Percentiles rank a stretch among this genome's conserved stretches.
These are phyloP conservation scores for Zygnema cylindricum DNA, from an alignment of 139 green algal species.

Conservation along the genomic window DNA sequence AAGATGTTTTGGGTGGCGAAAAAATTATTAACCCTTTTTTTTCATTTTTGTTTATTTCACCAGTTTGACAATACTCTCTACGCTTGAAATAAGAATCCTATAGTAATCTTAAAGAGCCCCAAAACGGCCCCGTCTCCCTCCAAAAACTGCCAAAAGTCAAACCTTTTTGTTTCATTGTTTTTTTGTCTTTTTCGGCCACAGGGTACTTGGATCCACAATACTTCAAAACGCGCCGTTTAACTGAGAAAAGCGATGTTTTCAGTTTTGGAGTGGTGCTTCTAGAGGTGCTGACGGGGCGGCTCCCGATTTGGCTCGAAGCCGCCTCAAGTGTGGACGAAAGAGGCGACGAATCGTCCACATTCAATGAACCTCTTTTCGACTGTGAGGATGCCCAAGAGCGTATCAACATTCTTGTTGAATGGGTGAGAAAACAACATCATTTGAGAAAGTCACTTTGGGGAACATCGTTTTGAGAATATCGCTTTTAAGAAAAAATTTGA, in stretches of 20 bases:
- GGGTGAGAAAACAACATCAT: conserved; percentile 19
- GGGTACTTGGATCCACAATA: conserved; percentile 32
- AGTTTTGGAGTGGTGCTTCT: conserved; percentile 31
- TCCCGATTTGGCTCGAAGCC: conserved; percentile 12
- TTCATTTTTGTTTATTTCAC: too few relatives aligned
- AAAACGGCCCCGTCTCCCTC: too few relatives aligned
- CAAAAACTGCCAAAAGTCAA: too few relatives aligned
- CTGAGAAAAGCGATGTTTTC: conserved; percentile 36
- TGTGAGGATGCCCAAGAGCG: not conserved
- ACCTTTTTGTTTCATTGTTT: too few relatives aligned
- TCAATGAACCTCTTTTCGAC: not conserved
- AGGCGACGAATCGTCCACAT: not conserved
- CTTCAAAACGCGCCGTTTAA: not conserved
- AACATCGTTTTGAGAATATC: too few relatives aligned
- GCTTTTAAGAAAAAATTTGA: too few relatives aligned
- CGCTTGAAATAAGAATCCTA: too few relatives aligned
- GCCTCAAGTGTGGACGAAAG: not conserved
- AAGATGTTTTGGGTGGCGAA: too few relatives aligned
- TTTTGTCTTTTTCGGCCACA: too few relatives aligned
- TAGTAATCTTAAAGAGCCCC: not conserved
- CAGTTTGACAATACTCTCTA: not conserved
- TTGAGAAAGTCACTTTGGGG: too few relatives aligned
- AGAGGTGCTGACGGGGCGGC: not conserved
- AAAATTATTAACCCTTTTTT: not conserved
- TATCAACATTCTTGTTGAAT: conserved; percentile 5